Percentiles rank a stretch among this genome's conserved stretches.
phyloP scores from a whole-genome alignment of 345 rosid species.

The Viola odorata region DNA sequence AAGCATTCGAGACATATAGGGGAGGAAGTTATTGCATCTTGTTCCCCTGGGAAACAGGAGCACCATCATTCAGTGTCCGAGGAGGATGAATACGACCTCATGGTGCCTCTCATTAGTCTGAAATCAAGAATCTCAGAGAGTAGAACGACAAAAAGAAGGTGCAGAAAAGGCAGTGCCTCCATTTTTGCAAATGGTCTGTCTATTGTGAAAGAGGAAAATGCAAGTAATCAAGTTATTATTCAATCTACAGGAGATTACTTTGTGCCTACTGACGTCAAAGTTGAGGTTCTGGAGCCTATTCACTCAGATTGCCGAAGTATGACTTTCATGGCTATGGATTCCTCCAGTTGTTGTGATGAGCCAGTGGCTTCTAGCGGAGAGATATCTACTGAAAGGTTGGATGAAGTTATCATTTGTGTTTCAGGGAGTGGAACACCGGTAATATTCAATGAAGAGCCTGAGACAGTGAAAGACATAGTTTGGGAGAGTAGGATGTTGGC shows the following conservation, averaged over 20 bases:
- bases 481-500: too few species aligned
- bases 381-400: slow-evolving; percentile 17
- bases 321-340: slow-evolving; percentile 13
- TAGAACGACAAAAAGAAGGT: slow-evolving; percentile 29
- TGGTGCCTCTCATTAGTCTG: slow-evolving; percentile 50
- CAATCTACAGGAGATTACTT: slow-evolving; percentile 16
- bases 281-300: slow-evolving; percentile 35
- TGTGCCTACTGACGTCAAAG: slow-evolving; percentile 26
- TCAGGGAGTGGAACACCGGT: neutral
- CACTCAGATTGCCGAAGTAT: slow-evolving; percentile 26
- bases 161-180: slow-evolving; percentile 15
- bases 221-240: slow-evolving; percentile 6
- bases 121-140: slow-evolving; percentile 39
- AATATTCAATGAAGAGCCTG: slow-evolving; percentile 1
- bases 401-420: slow-evolving; percentile 13
- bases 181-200: slow-evolving; percentile 14
- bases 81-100: slow-evolving; percentile 40
- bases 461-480: neutral
- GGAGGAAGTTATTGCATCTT: slow-evolving; percentile 13
- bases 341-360: slow-evolving; percentile 15
- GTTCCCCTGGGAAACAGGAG: slow-evolving; percentile 20
- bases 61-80: slow-evolving; percentile 7
- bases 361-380: slow-evolving; percentile 15
- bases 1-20: slow-evolving; percentile 17
- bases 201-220: slow-evolving; percentile 14